A percentile compares a stretch with the other conserved stretches of the same genome.
phyloP scores from a whole-genome alignment of 495 filamentous ascomycete genomes.

The Baudoinia panamericana region DNA sequence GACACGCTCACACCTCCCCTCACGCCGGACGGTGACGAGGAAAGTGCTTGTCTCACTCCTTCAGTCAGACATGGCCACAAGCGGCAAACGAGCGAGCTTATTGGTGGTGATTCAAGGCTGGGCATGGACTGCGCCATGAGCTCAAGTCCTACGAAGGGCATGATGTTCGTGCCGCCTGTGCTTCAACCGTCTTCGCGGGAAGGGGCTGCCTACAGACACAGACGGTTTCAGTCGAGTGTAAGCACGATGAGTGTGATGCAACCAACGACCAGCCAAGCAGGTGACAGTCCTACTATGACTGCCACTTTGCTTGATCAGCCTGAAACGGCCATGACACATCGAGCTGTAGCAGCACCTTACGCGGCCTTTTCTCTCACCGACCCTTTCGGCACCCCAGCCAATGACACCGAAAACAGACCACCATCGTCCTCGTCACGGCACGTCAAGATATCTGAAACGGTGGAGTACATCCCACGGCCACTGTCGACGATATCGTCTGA shows the following conservation, averaged over 20 bases:
- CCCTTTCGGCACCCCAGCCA: background rate
- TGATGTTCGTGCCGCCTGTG: constrained; percentile 39
- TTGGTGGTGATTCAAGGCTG: constrained; percentile 55
- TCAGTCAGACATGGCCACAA: constrained; percentile 45
- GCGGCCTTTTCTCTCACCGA: background rate
- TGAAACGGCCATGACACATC: too few relatives aligned
- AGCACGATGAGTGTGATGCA: too few relatives aligned
- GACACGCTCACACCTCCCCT: constrained; percentile 20
- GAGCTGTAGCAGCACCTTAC: too few relatives aligned
- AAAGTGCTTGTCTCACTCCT: constrained; percentile 24
- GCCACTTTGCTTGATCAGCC: too few relatives aligned
- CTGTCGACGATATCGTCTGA: constrained; percentile 63
- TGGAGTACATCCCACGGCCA: constrained; percentile 59
- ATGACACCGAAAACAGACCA: constrained; percentile 12
- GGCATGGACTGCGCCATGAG: constrained; percentile 45
- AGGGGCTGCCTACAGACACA: too few relatives aligned
- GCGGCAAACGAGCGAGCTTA: constrained; percentile 64
- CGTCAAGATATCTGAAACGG: constrained; percentile 47
- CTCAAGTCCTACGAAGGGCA: constrained; percentile 50
- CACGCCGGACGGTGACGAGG: constrained; percentile 24
- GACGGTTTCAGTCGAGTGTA: too few relatives aligned
- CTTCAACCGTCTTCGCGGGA: too few relatives aligned
- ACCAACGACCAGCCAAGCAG: too few relatives aligned
- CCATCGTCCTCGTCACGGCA: constrained; percentile 36
- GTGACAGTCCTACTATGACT: too few relatives aligned